Evolutionary conservation across 768 basidiomycete species (phyloP), one percentile per base, ranked within the genome.

Genomic region (Macrolepiota dolichaula): DNA sequence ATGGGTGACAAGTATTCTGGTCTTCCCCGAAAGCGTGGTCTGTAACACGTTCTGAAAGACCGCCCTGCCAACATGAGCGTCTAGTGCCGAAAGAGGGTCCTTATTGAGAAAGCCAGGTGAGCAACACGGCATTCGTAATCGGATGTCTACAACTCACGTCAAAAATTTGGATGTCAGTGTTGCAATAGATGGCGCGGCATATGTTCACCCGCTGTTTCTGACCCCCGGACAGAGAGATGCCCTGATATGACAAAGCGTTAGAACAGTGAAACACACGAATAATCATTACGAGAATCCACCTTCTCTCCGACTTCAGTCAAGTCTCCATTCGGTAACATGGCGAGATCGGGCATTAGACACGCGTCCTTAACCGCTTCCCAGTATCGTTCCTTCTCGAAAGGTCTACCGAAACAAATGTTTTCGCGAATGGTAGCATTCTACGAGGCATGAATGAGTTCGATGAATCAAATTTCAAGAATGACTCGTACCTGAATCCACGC

Each of bases 11-110:
- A 98, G 85, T 50, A 98, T 79, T 29, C 92, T 83, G 7, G 95
- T 96, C 71, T 92, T 93, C 47, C 80, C 83, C 4, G 76, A 69
- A 13, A 84, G 76, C 15, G 79, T 81, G 57, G 85, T 83, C 59
- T 85, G 79, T 51, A 96, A 81, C 11, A 94, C 90, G 61, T 95
- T 88, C 68, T 91, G 84, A 76, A 96, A 94, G 13, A 96, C 86
- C 2, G 85, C 81, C 71, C 91, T 91, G 42, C 94, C 94, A 52
- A 96, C 93, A 69, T 95, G 93, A 4, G 94, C 93, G 70, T 98
- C 95, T 11, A 98, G 81, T 24, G 94, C 94, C n/a, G 89, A 91
- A 10, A 94, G 77, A 4, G 92, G 92, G 67, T 94, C 93, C 84
- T 44, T 40, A 10, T 44, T 87, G 46, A 7, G 51, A 22, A 46